Evolutionary conservation across 164 flowering plant genomes (phyloP), one percentile per base, ranked within the genome.

Genomic region (Platanus orientalis): DNA sequence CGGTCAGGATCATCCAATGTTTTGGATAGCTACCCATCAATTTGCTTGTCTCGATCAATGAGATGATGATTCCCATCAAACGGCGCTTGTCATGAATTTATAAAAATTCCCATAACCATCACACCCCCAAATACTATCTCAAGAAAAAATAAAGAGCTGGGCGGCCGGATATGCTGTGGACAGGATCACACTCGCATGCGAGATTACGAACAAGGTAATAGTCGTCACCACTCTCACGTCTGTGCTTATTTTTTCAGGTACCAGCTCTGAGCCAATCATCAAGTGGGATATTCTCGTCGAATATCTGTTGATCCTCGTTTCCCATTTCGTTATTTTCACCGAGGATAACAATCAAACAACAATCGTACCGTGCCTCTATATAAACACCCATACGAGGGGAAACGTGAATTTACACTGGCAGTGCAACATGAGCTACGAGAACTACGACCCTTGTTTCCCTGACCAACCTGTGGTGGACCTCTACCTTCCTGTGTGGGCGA

Each of bases 381-480:
- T 64, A 64, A 64, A 64, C 45, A 1, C 39, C 61, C 68, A 64
- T 57, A 55, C 61, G 47, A 11, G 42, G 6, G 26, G 28, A 24
- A 32, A 51, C 20, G 30, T 57, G n/a, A 5, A 12, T 52, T 56
- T 0, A 3, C 13, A 0, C 23, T 17, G 29, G 25, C 29, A 42
- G 60, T n/a, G 60, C 26, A 20, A 20, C 17, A 44, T 12, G 77
- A 67, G 51, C 65, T 69, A 72, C 34, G 91, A 84, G 66, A 86
- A 88, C 50, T 88, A 82, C 68, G 94, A 88, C 56, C 88, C 83
- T 27, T 78, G 66, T 61, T 88, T 79, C 68, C 95, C 95, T 0
- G 95, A 88, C 70, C 91, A 85, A 64, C 89, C 95, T 0, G 88
- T 85, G 17, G 89, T 83, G 4, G 91, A 84, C 45, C 81, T 70